Conservation (phyloP, 495 filamentous ascomycete genomes). For the Talaromyces stipitatus region DNA sequence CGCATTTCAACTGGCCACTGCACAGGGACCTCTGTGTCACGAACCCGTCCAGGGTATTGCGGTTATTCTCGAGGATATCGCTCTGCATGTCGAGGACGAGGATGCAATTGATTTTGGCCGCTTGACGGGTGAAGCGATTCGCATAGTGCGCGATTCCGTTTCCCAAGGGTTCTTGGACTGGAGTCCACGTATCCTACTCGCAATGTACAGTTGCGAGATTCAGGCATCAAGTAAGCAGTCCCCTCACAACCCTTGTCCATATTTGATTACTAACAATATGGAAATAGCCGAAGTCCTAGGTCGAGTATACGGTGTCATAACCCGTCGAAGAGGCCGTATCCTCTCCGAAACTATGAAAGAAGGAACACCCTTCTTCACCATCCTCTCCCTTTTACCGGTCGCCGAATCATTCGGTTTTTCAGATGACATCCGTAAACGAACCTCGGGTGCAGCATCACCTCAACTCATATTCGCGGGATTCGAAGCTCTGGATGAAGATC, state of each 20-base stretch:
- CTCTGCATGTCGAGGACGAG: constrained; percentile 48
- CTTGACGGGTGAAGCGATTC: constrained; percentile 85
- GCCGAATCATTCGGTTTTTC: constrained; percentile 93
- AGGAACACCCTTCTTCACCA: constrained; percentile 93
- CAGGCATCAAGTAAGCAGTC: constrained; percentile 79
- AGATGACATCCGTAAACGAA: constrained; percentile 92
- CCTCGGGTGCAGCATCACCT: constrained; percentile 81
- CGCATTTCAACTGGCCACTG: constrained; percentile 88
- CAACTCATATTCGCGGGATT: constrained; percentile 91
- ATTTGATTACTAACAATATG: constrained; percentile 6
- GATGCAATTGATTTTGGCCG: constrained; percentile 67
- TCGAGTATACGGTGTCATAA: constrained; percentile 88
- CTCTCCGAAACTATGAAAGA: constrained; percentile 87
- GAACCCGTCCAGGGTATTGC: constrained; percentile 92
- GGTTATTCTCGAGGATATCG: constrained; percentile 79
- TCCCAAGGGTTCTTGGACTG: constrained; percentile 87
- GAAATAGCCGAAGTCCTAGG: constrained; percentile 80
- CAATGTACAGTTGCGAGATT: constrained; percentile 98
- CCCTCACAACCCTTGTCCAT: constrained; percentile 1
- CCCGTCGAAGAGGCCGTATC: constrained; percentile 81
- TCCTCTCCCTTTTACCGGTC: constrained; percentile 76
- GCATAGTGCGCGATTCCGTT: constrained; percentile 78
- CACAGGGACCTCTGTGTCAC: constrained; percentile 82
- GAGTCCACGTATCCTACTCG: constrained; percentile 85
- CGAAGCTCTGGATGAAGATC: constrained; percentile 84